These are phyloP conservation scores for Fusarium pseudocircinatum DNA, from an alignment of 2,329 filamentous ascomycete species.

Conservation along the genomic window DNA sequence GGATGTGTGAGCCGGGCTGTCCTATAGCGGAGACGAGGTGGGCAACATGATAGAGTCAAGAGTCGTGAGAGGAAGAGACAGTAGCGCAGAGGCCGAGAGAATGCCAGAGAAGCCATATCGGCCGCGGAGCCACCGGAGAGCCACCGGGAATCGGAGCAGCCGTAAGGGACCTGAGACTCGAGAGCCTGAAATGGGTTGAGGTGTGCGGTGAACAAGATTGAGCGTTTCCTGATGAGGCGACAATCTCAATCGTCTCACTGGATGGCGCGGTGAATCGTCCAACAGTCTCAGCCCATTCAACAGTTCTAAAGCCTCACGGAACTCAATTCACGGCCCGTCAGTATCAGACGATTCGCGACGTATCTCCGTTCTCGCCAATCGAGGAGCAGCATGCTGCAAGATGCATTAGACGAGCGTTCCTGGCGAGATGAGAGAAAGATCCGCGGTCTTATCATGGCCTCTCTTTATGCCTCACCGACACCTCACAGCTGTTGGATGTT, in stretches of 20 bases:
- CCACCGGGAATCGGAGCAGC: conserved; percentile 31
- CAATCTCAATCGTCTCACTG: conserved; percentile 26
- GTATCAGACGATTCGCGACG: conserved; percentile 21
- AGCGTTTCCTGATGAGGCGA: conserved; percentile 16
- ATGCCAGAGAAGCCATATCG: conserved; percentile 36
- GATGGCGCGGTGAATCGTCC: conserved; percentile 28
- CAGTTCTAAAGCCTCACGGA: conserved; percentile 15
- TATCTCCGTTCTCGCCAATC: conserved; percentile 34
- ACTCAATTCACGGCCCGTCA: conserved; percentile 13
- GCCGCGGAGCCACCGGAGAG: conserved; percentile 39
- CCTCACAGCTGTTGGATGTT: conserved; percentile 29
- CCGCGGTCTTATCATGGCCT: conserved; percentile 32
- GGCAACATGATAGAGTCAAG: conserved; percentile 20
- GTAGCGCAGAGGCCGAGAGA: conserved; percentile 35
- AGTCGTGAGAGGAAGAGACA: conserved; percentile 34
- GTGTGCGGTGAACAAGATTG: conserved; percentile 40
- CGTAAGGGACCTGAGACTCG: conserved; percentile 6
- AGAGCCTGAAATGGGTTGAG: conserved; percentile 30
- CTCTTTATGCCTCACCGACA: conserved; percentile 38
- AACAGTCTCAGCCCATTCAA: conserved; percentile 37
- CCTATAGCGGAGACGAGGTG: conserved; percentile 35
- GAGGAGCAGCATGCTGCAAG: conserved; percentile 32
- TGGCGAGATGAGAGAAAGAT: conserved; percentile 25
- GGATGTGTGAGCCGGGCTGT: conserved; percentile 20
- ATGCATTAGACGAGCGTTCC: conserved; percentile 27